A percentile compares a stretch with the other conserved stretches of the same genome.
phyloP scores from a whole-genome alignment of 1,139 yeast species.

The Groenewaldozyma auringiensis region DNA sequence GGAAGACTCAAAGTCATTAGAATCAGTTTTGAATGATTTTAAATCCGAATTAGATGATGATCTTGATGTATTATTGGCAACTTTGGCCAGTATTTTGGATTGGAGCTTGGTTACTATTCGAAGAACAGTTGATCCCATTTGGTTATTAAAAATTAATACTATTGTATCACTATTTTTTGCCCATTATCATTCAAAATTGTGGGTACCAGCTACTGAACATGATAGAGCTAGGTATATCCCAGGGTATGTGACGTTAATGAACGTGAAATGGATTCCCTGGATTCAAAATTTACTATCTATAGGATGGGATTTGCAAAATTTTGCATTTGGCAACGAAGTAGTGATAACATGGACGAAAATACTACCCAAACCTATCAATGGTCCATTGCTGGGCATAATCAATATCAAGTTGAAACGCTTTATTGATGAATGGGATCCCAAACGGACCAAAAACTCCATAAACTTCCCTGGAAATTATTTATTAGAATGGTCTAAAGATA shows the following conservation, averaged over 20 bases:
- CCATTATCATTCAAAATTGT: neutral
- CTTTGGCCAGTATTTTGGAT: neutral
- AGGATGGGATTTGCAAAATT: neutral
- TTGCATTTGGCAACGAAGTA: neutral
- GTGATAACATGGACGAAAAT: neutral
- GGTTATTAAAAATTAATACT: neutral
- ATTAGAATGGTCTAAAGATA: neutral
- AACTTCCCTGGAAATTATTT: neutral
- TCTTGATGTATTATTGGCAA: neutral
- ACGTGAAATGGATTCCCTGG: constrained; percentile 2
- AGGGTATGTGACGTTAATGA: neutral
- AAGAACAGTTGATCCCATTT: neutral
- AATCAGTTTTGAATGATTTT: neutral
- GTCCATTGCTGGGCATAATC: neutral
- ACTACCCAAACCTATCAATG: neutral
- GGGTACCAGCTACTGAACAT: neutral
- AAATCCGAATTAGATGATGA: neutral
- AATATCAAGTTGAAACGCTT: neutral
- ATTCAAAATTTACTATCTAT: neutral
- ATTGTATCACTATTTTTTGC: neutral
- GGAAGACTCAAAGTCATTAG: neutral
- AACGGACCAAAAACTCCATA: neutral
- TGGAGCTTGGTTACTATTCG: neutral
- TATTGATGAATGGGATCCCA: constrained; percentile 2
- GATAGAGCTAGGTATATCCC: neutral